Percentiles rank a stretch among this genome's conserved stretches.
Conservation (phyloP, 129 eudicot genomes). For the Silybum marianum region DNA sequence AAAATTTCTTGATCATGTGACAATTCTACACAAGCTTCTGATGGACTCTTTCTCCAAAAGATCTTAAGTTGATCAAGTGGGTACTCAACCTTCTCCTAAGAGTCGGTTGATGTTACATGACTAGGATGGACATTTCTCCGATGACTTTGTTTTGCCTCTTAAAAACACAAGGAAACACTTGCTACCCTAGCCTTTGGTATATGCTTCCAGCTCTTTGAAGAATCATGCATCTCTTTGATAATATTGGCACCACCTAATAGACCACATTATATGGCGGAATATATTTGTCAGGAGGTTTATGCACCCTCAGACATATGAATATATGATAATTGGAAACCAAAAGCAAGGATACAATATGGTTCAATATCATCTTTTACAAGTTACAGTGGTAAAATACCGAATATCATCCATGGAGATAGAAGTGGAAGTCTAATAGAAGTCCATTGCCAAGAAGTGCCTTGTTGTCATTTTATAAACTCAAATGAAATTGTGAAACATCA, state of each 20-base stretch:
- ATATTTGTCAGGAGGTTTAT: too few species aligned
- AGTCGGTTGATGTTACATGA: not conserved
- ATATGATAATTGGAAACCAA: too few species aligned
- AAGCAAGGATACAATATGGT: too few species aligned
- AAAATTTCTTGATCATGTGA: not conserved
- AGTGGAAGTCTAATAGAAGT: too few species aligned
- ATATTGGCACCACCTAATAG: not conserved
- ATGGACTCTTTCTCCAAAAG: not conserved
- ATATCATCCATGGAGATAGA: too few species aligned
- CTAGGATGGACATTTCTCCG: not conserved
- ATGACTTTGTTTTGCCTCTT: not conserved
- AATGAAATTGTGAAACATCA: too few species aligned
- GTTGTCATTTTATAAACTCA: too few species aligned
- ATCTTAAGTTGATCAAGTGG: not conserved
- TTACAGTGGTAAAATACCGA: too few species aligned
- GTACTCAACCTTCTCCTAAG: not conserved
- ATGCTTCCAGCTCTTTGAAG: not conserved
- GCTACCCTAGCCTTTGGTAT: not conserved
- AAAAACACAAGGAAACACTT: not conserved
- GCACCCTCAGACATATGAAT: too few species aligned
- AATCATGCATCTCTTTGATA: too few species aligned
- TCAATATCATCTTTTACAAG: too few species aligned
- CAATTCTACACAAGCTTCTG: not conserved
- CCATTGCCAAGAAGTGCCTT: too few species aligned
- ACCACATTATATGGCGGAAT: not conserved